phyloP scores from a whole-genome alignment of 2,329 filamentous ascomycete genomes.

The Aspergillus jensenii region DNA sequence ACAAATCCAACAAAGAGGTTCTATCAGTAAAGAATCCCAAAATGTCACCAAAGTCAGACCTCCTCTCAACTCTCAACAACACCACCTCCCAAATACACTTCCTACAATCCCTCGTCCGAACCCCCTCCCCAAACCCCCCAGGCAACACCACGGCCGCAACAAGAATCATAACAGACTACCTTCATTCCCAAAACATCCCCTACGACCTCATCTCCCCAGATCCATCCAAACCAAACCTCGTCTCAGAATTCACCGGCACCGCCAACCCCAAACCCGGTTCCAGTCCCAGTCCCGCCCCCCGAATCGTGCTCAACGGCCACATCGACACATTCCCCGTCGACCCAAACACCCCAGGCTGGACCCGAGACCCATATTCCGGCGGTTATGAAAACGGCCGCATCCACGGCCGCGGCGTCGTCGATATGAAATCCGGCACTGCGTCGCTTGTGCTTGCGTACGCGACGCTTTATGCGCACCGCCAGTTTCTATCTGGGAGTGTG shows the following conservation, averaged over 20 bases:
- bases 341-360: conserved; percentile 31
- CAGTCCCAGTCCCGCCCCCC: too few species aligned
- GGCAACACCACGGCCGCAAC: background rate
- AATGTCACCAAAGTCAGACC: background rate
- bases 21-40: background rate
- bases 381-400: conserved; percentile 33
- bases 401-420: conserved; percentile 41
- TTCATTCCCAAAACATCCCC: background rate
- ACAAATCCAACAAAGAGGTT: background rate
- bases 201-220: background rate
- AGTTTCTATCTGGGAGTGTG: background rate
- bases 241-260: too few species aligned
- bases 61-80: background rate
- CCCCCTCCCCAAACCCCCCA: background rate
- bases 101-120: background rate
- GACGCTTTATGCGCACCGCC: conserved; percentile 26
- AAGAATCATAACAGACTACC: background rate
- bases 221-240: background rate
- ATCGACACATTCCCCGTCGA: conserved; percentile 45
- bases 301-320: conserved; percentile 44
- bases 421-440: conserved; percentile 48
- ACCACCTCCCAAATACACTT: background rate
- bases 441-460: conserved; percentile 41
- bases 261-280: too few species aligned
- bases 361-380: conserved; percentile 22